A percentile compares a stretch with the other conserved stretches of the same genome.
phyloP scores from a whole-genome alignment of 192 early-diverging fungal species.

The Coemansia asiatica region DNA sequence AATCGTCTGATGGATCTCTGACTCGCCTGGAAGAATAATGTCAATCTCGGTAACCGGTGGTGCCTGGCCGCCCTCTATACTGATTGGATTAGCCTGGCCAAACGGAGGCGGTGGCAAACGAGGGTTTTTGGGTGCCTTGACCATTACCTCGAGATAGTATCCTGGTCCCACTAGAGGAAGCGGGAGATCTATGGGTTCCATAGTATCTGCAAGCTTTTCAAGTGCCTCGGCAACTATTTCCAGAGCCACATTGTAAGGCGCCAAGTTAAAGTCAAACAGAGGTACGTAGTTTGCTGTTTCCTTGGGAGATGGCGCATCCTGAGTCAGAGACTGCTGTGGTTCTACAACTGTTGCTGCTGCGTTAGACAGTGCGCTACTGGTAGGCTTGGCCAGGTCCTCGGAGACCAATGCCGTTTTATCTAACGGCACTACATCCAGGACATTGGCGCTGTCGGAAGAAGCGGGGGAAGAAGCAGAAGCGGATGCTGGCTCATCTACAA shows the following conservation, averaged over 20 bases:
- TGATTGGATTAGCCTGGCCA: constrained; percentile 34
- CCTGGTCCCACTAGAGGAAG: constrained; percentile 49
- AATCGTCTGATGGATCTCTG: constrained; percentile 42
- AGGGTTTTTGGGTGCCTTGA: constrained; percentile 45
- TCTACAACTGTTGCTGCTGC: background rate
- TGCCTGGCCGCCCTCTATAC: constrained; percentile 50
- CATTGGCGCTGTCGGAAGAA: background rate
- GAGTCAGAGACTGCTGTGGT: background rate
- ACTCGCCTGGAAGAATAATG: constrained; percentile 50
- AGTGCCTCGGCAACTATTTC: constrained; percentile 52
- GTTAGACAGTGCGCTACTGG: background rate
- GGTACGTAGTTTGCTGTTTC: constrained; percentile 21
- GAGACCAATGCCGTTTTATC: too few species aligned
- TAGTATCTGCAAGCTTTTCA: constrained; percentile 47
- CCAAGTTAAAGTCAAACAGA: constrained; percentile 50
- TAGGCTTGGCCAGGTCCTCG: background rate
- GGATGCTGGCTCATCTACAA: background rate
- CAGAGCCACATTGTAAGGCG: constrained; percentile 50
- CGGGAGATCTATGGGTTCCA: constrained; percentile 50
- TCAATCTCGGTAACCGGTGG: constrained; percentile 47
- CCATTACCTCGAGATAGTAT: constrained; percentile 51
- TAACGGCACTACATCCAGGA: too few species aligned
- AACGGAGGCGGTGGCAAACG: constrained; percentile 13
- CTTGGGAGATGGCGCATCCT: background rate
- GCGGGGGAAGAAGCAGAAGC: background rate